Evolutionary conservation across 73 alveolate genomes (phyloP).

Genomic region (Diophrys appendiculata): DNA sequence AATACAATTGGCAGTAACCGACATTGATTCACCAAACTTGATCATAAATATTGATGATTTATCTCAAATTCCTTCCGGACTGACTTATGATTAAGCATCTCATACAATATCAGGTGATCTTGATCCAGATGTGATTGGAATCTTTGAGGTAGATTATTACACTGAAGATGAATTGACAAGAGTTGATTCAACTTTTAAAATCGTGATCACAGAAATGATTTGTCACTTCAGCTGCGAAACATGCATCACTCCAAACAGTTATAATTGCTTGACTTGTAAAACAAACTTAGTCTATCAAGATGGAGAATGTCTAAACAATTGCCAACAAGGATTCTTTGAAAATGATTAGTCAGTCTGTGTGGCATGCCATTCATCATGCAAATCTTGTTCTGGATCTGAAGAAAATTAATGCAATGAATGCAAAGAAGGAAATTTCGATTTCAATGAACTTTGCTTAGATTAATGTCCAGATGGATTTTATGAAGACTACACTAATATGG

Average conservation of each 20-base stretch:
- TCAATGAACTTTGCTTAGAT: background rate
- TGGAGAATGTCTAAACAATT: background rate
- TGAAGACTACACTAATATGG: background rate
- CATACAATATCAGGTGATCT: too few species aligned
- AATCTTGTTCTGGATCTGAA: background rate
- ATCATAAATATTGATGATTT: too few species aligned
- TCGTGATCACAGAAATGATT: background rate
- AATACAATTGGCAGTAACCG: too few species aligned
- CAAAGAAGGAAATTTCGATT: background rate
- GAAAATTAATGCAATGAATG: background rate
- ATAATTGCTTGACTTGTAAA: background rate
- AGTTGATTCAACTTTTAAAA: background rate
- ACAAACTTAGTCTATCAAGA: background rate
- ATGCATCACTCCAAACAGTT: background rate
- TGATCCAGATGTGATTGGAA: background rate
- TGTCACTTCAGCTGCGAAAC: background rate
- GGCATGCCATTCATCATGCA: background rate
- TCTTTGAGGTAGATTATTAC: background rate
- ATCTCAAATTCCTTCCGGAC: too few species aligned
- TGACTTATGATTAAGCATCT: too few species aligned
- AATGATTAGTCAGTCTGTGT: too few species aligned
- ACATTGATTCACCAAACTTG: too few species aligned
- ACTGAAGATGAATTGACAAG: background rate
- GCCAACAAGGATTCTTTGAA: too few species aligned
- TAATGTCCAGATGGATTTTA: background rate